Evolutionary conservation across 345 rosid species (phyloP).

Genomic region (Turritis glabra): DNA sequence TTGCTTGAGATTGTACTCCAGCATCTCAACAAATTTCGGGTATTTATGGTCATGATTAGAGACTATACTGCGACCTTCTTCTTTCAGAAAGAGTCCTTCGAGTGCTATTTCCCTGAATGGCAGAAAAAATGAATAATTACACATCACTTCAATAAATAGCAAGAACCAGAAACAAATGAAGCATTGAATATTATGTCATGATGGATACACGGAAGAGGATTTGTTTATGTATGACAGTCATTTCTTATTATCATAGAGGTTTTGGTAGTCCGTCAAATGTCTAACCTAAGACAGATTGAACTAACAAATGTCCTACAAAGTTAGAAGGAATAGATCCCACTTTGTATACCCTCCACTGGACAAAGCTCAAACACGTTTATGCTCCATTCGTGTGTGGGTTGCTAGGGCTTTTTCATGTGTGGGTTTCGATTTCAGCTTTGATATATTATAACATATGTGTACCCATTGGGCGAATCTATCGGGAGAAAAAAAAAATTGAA

Average conservation of each 20-base stretch:
- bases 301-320: slow-evolving; percentile 18
- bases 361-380: background rate
- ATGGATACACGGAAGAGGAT: slow-evolving; percentile 1
- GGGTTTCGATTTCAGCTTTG: slow-evolving; percentile 2
- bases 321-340: slow-evolving; percentile 4
- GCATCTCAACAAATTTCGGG: slow-evolving; percentile 73
- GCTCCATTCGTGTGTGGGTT: slow-evolving; percentile 4
- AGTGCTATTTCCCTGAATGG: slow-evolving; percentile 83
- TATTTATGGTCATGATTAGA: slow-evolving; percentile 52
- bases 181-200: slow-evolving; percentile 5
- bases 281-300: slow-evolving; percentile 16
- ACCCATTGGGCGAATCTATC: background rate
- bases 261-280: slow-evolving; percentile 16
- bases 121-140: background rate
- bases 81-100: slow-evolving; percentile 80
- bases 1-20: slow-evolving; percentile 73
- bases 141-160: slow-evolving; percentile 9
- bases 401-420: background rate
- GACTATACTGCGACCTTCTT: slow-evolving; percentile 44
- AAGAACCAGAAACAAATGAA: slow-evolving; percentile 15
- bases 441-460: slow-evolving; percentile 8
- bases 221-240: background rate
- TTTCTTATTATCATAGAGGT: background rate
- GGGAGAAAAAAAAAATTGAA: background rate
- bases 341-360: slow-evolving; percentile 17